Percentiles rank a stretch among this genome's conserved stretches.
These are phyloP conservation scores for Aspergillus brasiliensis DNA, from an alignment of 2,329 filamentous ascomycete genomes.

Conservation along the genomic window DNA sequence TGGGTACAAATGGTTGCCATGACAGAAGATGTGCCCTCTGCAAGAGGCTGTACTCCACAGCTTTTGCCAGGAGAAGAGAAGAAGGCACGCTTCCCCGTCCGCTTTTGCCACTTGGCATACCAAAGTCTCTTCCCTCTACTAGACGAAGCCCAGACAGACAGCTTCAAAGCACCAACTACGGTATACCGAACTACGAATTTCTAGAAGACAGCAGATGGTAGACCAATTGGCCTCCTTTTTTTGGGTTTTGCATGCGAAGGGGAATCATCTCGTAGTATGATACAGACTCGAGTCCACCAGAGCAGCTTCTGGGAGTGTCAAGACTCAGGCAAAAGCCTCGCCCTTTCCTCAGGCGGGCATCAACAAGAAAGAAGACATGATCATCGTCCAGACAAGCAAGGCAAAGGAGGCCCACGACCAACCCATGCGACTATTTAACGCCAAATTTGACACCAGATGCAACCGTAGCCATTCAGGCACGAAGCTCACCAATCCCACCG, in stretches of 20 bases:
- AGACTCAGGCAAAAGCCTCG: slow-evolving; percentile 6
- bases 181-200: too few species aligned
- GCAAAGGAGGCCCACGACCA: slow-evolving; percentile 16
- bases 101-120: too few species aligned
- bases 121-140: too few species aligned
- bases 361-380: slow-evolving; percentile 12
- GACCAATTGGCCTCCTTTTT: slow-evolving; percentile 24
- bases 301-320: neutral
- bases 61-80: too few species aligned
- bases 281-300: slow-evolving; percentile 12
- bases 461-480: slow-evolving; percentile 16
- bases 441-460: slow-evolving; percentile 20
- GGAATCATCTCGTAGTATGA: slow-evolving; percentile 15
- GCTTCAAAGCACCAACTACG: too few species aligned
- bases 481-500: slow-evolving; percentile 20
- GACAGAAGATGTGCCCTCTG: too few species aligned
- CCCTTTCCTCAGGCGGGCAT: neutral
- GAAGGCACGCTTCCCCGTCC: too few species aligned
- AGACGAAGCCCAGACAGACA: too few species aligned
- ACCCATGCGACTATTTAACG: slow-evolving; percentile 22
- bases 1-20: too few species aligned
- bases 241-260: slow-evolving; percentile 23
- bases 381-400: slow-evolving; percentile 20
- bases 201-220: neutral
- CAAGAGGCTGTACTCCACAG: too few species aligned